Evolutionary conservation across 306 rosid species (phyloP), one percentile per base, ranked within the genome.

Genomic region (Quercus aquifolioides): DNA sequence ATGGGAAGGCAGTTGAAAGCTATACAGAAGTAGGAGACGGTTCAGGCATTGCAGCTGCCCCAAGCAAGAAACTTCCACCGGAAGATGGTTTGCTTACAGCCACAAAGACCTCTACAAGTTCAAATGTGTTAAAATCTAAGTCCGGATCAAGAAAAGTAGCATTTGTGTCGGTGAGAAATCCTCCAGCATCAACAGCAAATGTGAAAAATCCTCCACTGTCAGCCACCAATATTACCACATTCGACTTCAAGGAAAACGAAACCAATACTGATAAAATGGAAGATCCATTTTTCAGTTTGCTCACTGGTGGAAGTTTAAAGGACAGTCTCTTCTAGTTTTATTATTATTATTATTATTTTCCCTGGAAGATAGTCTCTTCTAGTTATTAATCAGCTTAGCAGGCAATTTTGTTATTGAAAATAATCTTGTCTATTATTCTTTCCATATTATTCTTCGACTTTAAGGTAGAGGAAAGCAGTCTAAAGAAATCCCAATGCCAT

Each of bases 161-260:
- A 15, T 94, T 91, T 83, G 63, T 94, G 71, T 88, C 94, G 0
- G 74, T 92, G 55, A 87, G 85, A 75, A 84, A 80, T 73, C 88
- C 89, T 19, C 49, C 58, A 46, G 10, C 76, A 33, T 57, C 60
- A 1, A 54, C 84, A 3, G 55, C 80, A 26, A 75, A 68, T 77
- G 74, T 82, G 15, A 84, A 71, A 26, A 73, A 69, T 52, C 79
- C 84, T 8, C 35, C 60, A 38, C 65, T 76, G 11, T 76, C 79
- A 63, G 38, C 79, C 15, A 38, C 84, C 43, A 64, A 75, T 72
- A 35, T 73, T 6, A 57, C 59, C 38, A 82, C 77, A 84, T 71
- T 67, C 64, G 69, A 75, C 46, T 79, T 62, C 21, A 78, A 76
- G 76, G 80, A 81, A 85, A 81, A 79, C 71, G 87, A 82, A 77